Evolutionary conservation across 169 alveolate genomes (phyloP).

Genomic region (Besnoitia besnoiti): DNA sequence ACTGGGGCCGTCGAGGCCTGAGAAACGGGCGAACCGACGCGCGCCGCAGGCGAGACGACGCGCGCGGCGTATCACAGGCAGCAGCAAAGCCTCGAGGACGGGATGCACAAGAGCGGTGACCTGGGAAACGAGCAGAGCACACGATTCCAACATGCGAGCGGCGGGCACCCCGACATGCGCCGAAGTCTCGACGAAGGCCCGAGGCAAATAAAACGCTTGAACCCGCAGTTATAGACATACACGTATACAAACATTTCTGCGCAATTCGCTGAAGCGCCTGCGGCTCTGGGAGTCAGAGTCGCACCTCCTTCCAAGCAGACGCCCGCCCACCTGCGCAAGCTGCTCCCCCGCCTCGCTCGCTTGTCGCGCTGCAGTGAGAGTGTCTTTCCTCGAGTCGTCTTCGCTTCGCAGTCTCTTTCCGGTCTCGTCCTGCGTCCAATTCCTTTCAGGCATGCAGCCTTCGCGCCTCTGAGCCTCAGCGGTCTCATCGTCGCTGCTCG

Average conservation of each 20-base stretch:
- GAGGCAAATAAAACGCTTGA: too few relatives aligned
- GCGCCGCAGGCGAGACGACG: neutral
- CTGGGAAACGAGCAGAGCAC: neutral
- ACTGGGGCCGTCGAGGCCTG: neutral
- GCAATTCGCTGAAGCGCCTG: too few relatives aligned
- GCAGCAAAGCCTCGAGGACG: neutral
- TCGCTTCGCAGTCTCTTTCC: neutral
- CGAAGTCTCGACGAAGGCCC: too few relatives aligned
- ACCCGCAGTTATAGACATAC: too few relatives aligned
- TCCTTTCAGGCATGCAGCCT: too few relatives aligned
- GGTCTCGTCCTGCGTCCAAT: neutral
- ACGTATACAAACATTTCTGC: too few relatives aligned
- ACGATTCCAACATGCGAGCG: neutral
- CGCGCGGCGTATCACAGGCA: neutral
- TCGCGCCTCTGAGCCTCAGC: too few relatives aligned
- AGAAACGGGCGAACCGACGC: neutral
- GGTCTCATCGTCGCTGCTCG: too few relatives aligned
- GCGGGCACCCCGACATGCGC: too few relatives aligned
- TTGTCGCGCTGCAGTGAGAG: neutral
- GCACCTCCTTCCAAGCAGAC: too few relatives aligned
- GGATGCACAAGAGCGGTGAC: neutral
- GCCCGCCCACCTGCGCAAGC: neutral
- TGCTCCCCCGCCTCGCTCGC: neutral
- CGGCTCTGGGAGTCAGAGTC: too few relatives aligned
- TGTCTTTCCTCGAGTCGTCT: neutral